Percentiles rank a stretch among this genome's conserved stretches.
Conservation (phyloP, 352 stramenopile species). For the Sclerospora graminicola region DNA sequence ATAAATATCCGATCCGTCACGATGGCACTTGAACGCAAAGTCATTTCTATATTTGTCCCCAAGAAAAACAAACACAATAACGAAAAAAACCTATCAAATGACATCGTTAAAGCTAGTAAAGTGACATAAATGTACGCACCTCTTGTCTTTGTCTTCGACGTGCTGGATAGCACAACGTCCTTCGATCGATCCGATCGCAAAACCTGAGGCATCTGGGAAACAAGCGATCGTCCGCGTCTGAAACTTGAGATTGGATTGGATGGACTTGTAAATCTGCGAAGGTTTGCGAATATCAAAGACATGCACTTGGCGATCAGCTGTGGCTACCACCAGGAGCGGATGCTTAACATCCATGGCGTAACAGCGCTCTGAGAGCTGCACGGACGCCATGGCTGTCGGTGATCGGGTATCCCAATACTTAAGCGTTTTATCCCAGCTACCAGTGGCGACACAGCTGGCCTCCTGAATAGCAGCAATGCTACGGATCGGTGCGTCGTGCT, state of each 20-base stretch:
- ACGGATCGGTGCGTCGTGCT: slow-evolving; percentile 90
- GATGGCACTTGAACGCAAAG: slow-evolving; percentile 91
- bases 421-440: slow-evolving; percentile 91
- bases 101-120: neutral
- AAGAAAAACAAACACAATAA: neutral
- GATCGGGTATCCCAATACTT: slow-evolving; percentile 95
- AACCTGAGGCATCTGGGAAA: slow-evolving; percentile 84
- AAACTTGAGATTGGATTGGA: slow-evolving; percentile 79
- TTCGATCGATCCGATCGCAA: slow-evolving; percentile 87
- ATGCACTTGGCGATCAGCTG: slow-evolving; percentile 84
- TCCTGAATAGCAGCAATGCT: slow-evolving; percentile 77
- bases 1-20: slow-evolving; percentile 81
- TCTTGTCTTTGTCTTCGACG: slow-evolving; percentile 76
- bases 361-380: slow-evolving; percentile 89
- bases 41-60: slow-evolving; percentile 32
- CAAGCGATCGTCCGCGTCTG: slow-evolving; percentile 83
- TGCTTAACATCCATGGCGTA: slow-evolving; percentile 93
- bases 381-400: slow-evolving; percentile 75
- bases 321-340: slow-evolving; percentile 91
- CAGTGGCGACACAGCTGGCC: slow-evolving; percentile 87
- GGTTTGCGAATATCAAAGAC: slow-evolving; percentile 82
- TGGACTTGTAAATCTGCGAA: slow-evolving; percentile 81
- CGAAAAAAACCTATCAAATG: neutral
- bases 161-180: slow-evolving; percentile 87
- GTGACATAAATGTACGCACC: slow-evolving; percentile 14